Conservation (phyloP, 2,329 filamentous ascomycete species). For the Arthrinium puccinioides region DNA sequence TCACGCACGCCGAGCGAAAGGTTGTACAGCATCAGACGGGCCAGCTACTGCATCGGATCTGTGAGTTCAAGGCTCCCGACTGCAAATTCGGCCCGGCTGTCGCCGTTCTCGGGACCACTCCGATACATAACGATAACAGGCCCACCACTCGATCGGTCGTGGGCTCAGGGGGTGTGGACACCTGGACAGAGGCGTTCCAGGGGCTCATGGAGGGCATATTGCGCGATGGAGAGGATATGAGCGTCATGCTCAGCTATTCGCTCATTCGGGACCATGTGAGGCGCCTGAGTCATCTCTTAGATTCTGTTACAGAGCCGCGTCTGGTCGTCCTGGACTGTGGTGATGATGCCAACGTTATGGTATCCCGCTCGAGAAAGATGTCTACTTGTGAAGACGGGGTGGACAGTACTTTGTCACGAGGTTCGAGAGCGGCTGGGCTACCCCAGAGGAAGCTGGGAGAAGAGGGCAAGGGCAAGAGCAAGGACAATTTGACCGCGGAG, state of each 20-base stretch:
- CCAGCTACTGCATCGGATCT: slow-evolving; percentile 35
- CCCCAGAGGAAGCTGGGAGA: neutral
- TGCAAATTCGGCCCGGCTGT: slow-evolving; percentile 39
- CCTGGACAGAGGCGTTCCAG: slow-evolving; percentile 52
- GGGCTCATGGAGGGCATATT: slow-evolving; percentile 47
- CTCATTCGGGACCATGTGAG: slow-evolving; percentile 44
- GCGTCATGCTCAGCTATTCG: slow-evolving; percentile 49
- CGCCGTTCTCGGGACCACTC: slow-evolving; percentile 23
- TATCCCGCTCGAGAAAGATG: slow-evolving; percentile 17
- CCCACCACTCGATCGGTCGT: slow-evolving; percentile 1
- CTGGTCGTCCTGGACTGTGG: slow-evolving; percentile 48
- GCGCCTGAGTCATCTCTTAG: slow-evolving; percentile 40
- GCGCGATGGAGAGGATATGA: slow-evolving; percentile 53
- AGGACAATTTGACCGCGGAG: neutral
- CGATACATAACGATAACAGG: slow-evolving; percentile 1
- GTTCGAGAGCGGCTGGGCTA: too few species aligned
- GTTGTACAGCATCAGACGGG: slow-evolving; percentile 40
- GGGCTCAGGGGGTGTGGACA: slow-evolving; percentile 21
- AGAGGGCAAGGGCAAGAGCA: neutral
- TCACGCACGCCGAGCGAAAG: slow-evolving; percentile 26
- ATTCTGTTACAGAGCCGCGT: slow-evolving; percentile 42
- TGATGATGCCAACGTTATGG: slow-evolving; percentile 42
- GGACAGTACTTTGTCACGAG: too few species aligned
- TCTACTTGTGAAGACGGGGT: neutral
- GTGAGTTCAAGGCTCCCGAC: slow-evolving; percentile 35